phyloP scores from a whole-genome alignment of 225 moss, liverwort and hornwort genomes.

The Bryoerythrophyllum caledonicum region DNA sequence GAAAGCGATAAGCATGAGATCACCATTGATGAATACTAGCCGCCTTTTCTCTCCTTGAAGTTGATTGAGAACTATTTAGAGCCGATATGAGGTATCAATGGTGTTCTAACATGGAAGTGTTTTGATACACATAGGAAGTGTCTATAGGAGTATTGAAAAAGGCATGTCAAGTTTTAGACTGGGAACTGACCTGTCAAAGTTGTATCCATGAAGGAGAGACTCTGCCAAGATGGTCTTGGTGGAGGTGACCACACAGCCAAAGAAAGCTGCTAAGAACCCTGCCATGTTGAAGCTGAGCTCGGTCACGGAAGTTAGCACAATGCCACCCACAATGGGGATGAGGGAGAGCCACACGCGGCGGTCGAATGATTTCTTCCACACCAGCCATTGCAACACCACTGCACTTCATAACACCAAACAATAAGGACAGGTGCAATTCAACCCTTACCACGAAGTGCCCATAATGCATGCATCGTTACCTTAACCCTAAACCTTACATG shows the following conservation, averaged over 20 bases:
- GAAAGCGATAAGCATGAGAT: no score
- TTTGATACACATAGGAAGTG: no score
- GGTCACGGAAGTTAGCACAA: conserved; percentile 74
- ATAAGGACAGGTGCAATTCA: not conserved
- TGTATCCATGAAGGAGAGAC: conserved; percentile 78
- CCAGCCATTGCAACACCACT: conserved; percentile 73
- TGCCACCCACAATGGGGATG: conserved; percentile 80
- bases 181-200: conserved; percentile 65
- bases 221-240: conserved; percentile 83
- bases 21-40: no score
- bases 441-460: no score
- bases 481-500: no score
- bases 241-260: conserved; percentile 79
- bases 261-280: conserved; percentile 77
- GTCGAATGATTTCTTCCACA: conserved; percentile 79
- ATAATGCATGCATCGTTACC: no score
- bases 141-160: no score
- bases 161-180: no score
- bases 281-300: conserved; percentile 78
- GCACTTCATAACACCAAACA: conserved; percentile 13
- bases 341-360: conserved; percentile 72
- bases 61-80: no score
- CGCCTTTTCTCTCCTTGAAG: no score
- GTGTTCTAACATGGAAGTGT: no score
- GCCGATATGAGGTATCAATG: no score